Conservation (phyloP, 2,329 filamentous ascomycete species). For the Tolypocladium tropicale region DNA sequence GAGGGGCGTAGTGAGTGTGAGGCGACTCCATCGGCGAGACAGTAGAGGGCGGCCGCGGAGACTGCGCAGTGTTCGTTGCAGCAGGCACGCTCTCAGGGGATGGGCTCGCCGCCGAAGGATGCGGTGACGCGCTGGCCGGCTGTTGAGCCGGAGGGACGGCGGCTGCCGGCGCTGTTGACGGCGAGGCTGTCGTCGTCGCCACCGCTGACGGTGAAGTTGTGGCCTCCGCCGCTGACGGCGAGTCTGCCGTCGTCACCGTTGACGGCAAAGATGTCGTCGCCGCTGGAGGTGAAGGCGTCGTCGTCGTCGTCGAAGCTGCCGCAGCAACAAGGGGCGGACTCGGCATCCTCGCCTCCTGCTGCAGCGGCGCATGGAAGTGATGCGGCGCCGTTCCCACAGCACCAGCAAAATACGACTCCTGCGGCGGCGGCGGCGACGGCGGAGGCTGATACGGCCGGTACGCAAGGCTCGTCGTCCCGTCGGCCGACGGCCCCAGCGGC, state of each 20-base stretch:
- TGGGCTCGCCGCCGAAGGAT: neutral
- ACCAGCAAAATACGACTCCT: neutral
- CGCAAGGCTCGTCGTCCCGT: slow-evolving; percentile 8
- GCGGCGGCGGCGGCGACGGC: slow-evolving; percentile 9
- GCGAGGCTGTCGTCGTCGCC: neutral
- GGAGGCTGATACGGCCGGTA: slow-evolving; percentile 20
- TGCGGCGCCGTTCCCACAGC: slow-evolving; percentile 10
- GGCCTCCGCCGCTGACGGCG: neutral
- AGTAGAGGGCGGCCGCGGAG: neutral
- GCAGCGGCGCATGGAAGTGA: slow-evolving; percentile 9
- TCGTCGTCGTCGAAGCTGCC: neutral
- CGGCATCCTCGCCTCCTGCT: neutral
- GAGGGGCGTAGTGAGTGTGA: neutral
- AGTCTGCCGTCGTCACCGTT: neutral
- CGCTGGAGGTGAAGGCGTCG: neutral
- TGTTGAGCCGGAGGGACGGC: neutral
- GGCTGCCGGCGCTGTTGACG: neutral
- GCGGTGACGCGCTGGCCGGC: neutral
- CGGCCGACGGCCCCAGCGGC: neutral
- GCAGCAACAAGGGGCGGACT: neutral
- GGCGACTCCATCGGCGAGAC: neutral
- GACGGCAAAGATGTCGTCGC: neutral
- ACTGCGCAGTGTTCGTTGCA: neutral
- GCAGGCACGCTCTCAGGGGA: neutral
- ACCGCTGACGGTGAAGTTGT: neutral